Evolutionary conservation across 179 eudicot genomes (phyloP), one percentile per base, ranked within the genome.

Genomic region (Spergularia azorica): DNA sequence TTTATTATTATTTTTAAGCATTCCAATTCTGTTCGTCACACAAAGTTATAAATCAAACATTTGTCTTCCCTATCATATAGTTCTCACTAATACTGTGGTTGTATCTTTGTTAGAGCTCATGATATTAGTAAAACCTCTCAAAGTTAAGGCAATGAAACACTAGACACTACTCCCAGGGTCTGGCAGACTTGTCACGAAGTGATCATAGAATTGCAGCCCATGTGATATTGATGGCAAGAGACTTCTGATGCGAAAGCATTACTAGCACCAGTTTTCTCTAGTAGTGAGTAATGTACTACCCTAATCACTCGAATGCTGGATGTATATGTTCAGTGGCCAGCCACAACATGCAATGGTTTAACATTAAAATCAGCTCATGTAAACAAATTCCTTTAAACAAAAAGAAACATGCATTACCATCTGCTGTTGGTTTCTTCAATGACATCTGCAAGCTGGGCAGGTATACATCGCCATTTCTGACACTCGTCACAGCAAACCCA

Each of bases 401-500:
- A 72, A 67, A 43, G n/a, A 75, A 63, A 17, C 18, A 68, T 21
- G 60, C 68, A 60, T 43, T 90, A 95, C 99, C 98, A 94, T 89
- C 77, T 87, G 80, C 90, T 72, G 71, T 89, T 79, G 75, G 94
- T 88, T 82, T 85, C 94, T 48, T 86, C 91, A 73, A 96, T 94
- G 73, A 77, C 78, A 88, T 96, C 99, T 39, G 98, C 98, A 83
- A 95, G 96, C 68, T 67, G 62, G 74, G 94, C 96, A 46, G 92
- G 80, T 80, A 96, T 96, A 71, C 99, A 91, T 79, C 99, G 93
- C 99, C 99, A 95, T 79, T 96, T 94, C 41, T 78, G 78, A 84
- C 99, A 94, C 76, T 89, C 92, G 66, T 96, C 99, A 80, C 98
- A 96, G 71, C 90, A 83, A 70, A 96, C 99, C 99, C 99, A 96